phyloP scores from a whole-genome alignment of 2,329 filamentous ascomycete genomes.

The Dothideomycetes sp. region DNA sequence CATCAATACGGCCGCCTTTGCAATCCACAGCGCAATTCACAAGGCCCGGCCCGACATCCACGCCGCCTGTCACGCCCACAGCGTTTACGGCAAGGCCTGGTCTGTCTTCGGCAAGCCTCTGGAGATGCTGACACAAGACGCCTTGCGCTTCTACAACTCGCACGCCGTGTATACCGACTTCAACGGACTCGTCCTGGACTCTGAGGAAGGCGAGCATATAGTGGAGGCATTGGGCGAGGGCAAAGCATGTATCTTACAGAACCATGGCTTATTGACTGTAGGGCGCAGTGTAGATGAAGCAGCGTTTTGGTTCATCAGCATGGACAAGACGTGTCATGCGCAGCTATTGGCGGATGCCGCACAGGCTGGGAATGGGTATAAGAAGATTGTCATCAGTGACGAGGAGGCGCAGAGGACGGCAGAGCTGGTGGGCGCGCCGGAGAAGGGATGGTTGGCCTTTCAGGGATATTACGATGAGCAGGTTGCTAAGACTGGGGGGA shows the following conservation, averaged over 20 bases:
- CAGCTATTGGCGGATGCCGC: conserved; percentile 34
- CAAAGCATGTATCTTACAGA: conserved; percentile 27
- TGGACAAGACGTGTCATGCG: conserved; percentile 36
- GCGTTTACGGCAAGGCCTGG: conserved; percentile 36
- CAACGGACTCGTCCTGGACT: conserved; percentile 30
- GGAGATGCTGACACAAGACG: conserved; percentile 39
- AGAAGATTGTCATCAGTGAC: conserved; percentile 30
- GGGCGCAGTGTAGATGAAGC: conserved; percentile 31
- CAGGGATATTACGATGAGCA: conserved; percentile 45
- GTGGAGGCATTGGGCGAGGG: conserved; percentile 24
- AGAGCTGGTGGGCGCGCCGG: conserved; percentile 32
- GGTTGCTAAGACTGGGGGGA: conserved; percentile 38
- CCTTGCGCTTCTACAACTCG: conserved; percentile 28
- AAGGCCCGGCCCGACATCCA: conserved; percentile 11
- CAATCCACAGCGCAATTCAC: conserved; percentile 12
- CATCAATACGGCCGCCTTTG: conserved; percentile 21
- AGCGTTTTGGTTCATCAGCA: conserved; percentile 33
- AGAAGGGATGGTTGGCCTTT: conserved; percentile 42
- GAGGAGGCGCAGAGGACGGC: conserved; percentile 29
- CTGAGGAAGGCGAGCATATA: conserved; percentile 33
- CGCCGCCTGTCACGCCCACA: conserved; percentile 34
- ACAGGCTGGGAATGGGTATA: conserved; percentile 24
- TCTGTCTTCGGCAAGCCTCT: conserved; percentile 34
- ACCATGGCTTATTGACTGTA: conserved; percentile 28
- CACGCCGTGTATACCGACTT: conserved; percentile 31